Base-by-base conservation (phyloP, 805 yeast species). In the Yamadazyma endophytica region DNA sequence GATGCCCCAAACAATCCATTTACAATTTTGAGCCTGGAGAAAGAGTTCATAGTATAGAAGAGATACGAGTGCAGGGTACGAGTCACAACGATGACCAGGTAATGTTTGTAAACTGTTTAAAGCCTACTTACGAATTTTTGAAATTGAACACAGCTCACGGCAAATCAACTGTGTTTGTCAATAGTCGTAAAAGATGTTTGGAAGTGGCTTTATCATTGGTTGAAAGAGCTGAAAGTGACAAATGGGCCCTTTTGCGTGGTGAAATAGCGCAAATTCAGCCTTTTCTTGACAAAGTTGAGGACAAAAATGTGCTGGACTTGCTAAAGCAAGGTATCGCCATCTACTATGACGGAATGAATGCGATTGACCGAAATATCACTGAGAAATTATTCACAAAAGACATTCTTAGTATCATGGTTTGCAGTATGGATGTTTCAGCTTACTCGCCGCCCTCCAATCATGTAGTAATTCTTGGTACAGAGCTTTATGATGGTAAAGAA, bases 1-100 rank as follows among this genome's bases (percentile, higher is more conserved):
- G 92, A 2, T 79, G 82, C 16, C 44, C 69, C 1, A 80, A 77
- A 45, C 61, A 56, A 13, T 66, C 76, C 29, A 66, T 79, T 5
- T 86, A 68, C 61, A 88, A 87, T 46, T 88, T 82, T 50, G 70
- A 77, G 12, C 79, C 94, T 0, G 61, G 61, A 29, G 80, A 77
- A 26, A 64, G 90, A 35, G 59, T 64, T 6, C 50, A 59, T 25
- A 77, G 83, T 3, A 44, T 86, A 9, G 75, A 71, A 33, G 68
- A 65, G 32, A 75, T 83, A 13, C 79, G 69, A 41, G 46, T 83
- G 26, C 75, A 71, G 33, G 65, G 73, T 4, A 63, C 63, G 29
- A 37, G 27, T 13, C 65, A 68, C 22, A 49, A 55, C n/a, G 77
- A 73, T 82, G 29, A 26, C 20, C 31, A 25, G 16, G 25, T 31